Base-by-base conservation (phyloP, 2,329 filamentous ascomycete genomes). In the Aspergillus sp. region DNA sequence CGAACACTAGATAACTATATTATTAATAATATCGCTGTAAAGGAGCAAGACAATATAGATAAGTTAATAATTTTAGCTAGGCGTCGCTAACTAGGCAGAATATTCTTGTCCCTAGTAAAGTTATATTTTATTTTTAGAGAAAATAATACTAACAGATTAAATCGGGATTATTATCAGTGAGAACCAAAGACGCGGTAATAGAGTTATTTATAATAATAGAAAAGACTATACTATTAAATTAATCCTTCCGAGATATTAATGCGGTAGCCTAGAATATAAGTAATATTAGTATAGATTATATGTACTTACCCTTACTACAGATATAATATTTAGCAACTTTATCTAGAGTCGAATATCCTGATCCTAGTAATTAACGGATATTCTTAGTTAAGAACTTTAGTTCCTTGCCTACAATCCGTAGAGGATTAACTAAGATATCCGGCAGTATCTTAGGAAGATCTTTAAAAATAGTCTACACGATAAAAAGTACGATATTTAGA, bases 301-400 rank as follows among this genome's bases (percentile, higher is more conserved):
- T 87, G 73, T 97, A 94, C 77, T 99, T 99, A 57, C 94, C 94
- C 78, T 97, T 91, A 53, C 89, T 89, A 65, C 93, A 88, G 19
- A 94, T 96, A 73, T 99, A 99, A 79, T 99, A 99, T 75, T 99
- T 99, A 47, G 94, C 91, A 22, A 92, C 93, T 40, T 89, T 92
- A 68, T 97, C 94, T 54, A 99, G 82, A 43, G 92, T 91, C 0
- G 94, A 94, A 68, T 99, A 93, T 5, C 93, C 93, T 0, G 92
- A 96, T 5, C 93, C 93, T 14, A 97, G 78, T 14, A 97, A 80
- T 68, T 95, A 88, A 55, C 90, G 83, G 72, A 97, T 95, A 65
- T 97, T 96, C 49, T 91, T 91, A 10, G 89, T 96, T 66, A 97
- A 76, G 64, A 92, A 95, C 74, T 95, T 94, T 86, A 99, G 90